Conservation (phyloP, 148 eudicot genomes). For the Rhododendron ferrugineum region DNA sequence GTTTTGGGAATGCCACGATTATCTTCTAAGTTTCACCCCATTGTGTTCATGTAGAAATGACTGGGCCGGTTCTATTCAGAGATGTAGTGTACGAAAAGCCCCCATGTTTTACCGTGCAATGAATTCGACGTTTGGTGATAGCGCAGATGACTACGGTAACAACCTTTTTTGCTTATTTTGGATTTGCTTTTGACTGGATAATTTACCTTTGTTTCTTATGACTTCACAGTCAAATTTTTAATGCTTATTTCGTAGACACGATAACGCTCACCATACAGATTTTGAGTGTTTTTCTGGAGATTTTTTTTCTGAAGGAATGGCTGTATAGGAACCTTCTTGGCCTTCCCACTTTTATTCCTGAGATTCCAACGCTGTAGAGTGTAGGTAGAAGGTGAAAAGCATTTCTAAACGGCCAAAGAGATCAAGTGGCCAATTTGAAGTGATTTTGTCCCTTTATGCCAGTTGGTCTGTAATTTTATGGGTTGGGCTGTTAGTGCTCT, state of each 20-base stretch:
- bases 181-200: background rate
- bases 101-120: conserved; percentile 44
- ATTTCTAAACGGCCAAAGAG: background rate
- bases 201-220: background rate
- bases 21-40: background rate
- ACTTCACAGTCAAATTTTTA: background rate
- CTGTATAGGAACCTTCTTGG: background rate
- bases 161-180: conserved; percentile 2
- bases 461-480: background rate
- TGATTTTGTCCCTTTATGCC: background rate
- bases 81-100: conserved; percentile 15
- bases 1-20: conserved; percentile 3
- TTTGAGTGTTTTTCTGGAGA: background rate
- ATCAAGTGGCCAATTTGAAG: background rate
- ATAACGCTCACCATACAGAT: background rate
- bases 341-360: background rate
- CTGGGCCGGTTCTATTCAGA: conserved; percentile 29
- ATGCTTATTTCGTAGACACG: background rate
- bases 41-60: conserved; percentile 30
- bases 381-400: background rate
- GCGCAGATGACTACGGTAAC: conserved; percentile 52
- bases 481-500: background rate
- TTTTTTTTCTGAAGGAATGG: background rate
- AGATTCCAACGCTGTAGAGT: background rate
- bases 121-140: conserved; percentile 80